Percentiles rank a stretch among this genome's conserved stretches.
phyloP scores from a whole-genome alignment of 768 basidiomycete species.

The Baorangia bicolor region DNA sequence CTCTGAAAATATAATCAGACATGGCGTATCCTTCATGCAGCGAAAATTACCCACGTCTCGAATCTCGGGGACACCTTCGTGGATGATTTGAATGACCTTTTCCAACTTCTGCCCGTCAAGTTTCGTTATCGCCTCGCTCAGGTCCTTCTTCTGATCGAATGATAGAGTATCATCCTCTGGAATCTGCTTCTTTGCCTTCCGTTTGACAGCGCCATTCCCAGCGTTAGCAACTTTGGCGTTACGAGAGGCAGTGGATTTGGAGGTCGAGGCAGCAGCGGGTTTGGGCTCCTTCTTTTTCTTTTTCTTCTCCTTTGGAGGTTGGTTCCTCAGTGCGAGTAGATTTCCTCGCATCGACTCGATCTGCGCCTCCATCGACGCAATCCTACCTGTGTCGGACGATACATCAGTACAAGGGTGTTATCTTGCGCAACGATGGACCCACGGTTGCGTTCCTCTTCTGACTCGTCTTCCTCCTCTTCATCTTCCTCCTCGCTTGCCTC shows the following conservation, averaged over 20 bases:
- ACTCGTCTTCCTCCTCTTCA: constrained; percentile 61
- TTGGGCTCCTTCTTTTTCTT: constrained; percentile 67
- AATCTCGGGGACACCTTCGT: constrained; percentile 90
- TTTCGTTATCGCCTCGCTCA: constrained; percentile 89
- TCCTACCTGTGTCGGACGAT: constrained; percentile 50
- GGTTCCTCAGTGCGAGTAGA: constrained; percentile 59
- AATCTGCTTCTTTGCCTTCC: constrained; percentile 62
- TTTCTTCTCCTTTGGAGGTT: constrained; percentile 63
- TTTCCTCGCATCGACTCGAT: constrained; percentile 76
- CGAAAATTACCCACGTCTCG: constrained; percentile 69
- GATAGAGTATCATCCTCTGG: constrained; percentile 81
- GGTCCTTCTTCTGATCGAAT: constrained; percentile 97
- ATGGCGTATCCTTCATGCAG: constrained; percentile 7
- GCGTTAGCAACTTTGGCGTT: constrained; percentile 42
- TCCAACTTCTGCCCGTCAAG: constrained; percentile 84
- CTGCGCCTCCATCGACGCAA: constrained; percentile 76
- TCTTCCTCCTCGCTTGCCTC: constrained; percentile 59
- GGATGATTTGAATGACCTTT: constrained; percentile 92
- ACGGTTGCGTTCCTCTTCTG: constrained; percentile 71
- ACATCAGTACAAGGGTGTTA: constrained; percentile 7
- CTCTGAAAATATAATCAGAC: constrained; percentile 50
- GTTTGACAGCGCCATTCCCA: constrained; percentile 48
- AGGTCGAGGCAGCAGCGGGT: constrained; percentile 57
- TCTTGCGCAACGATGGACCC: constrained; percentile 25
- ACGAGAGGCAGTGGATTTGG: constrained; percentile 54